These are phyloP conservation scores for Hypomontagnella submonticulosa DNA, from an alignment of 495 filamentous ascomycete species.

Conservation along the genomic window DNA sequence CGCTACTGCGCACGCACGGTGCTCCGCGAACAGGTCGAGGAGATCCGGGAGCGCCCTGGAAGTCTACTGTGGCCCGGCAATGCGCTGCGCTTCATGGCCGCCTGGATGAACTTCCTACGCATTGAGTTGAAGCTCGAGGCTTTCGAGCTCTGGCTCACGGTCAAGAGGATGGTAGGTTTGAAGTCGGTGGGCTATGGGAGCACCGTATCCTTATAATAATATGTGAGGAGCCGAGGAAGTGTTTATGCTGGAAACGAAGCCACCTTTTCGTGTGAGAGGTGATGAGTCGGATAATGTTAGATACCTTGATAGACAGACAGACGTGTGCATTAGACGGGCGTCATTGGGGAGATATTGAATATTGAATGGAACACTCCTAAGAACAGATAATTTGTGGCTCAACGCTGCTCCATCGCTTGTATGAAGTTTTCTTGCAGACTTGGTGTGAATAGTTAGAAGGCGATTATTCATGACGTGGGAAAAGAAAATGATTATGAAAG, in stretches of 20 bases:
- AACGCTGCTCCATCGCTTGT: no score
- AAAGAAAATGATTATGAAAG: no score
- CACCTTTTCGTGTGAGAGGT: neutral
- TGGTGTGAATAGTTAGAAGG: no score
- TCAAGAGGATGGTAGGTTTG: constrained; percentile 61
- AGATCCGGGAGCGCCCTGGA: constrained; percentile 59
- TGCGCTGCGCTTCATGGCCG: constrained; percentile 56
- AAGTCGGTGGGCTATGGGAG: constrained; percentile 27
- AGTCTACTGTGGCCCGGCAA: constrained; percentile 63
- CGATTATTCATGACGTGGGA: no score
- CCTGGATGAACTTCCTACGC: constrained; percentile 62
- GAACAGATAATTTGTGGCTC: no score
- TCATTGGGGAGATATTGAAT: neutral
- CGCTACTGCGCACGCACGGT: constrained; percentile 91
- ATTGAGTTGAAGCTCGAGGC: constrained; percentile 65
- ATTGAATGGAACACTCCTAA: no score
- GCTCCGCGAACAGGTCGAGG: constrained; percentile 85
- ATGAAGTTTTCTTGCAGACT: no score
- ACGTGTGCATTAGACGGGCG: constrained; percentile 28
- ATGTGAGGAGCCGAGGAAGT: neutral
- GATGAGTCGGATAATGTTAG: constrained; percentile 1
- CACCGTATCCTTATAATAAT: constrained; percentile 28
- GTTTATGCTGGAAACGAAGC: constrained; percentile 16
- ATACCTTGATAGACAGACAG: constrained; percentile 25
- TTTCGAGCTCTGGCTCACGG: constrained; percentile 67